Base-by-base conservation (phyloP, 2,329 filamentous ascomycete genomes). In the Gaeumannomyces sp. region DNA sequence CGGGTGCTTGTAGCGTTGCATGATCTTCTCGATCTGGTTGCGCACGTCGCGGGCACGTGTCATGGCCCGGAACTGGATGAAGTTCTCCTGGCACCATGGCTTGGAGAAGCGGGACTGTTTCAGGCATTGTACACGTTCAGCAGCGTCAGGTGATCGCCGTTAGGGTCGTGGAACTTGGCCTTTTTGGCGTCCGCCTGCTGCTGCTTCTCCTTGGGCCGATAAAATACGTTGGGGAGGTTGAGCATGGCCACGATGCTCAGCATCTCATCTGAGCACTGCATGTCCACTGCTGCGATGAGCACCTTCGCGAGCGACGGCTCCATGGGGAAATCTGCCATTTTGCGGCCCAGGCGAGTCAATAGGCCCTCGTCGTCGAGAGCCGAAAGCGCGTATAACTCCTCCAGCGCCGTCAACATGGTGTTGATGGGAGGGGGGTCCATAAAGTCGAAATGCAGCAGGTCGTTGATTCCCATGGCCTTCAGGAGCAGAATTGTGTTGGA, bases 261-360 rank as follows among this genome's bases (percentile, higher is more conserved):
- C 72, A 98, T 88, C 76, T 99, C 95, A 31, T 99, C 95, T 0
- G 92, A 93, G 76, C 96, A 99, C 33, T 89, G 85, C 69, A 96
- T 85, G 60, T 97, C 91, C 92, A 92, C 14, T 66, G 69, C 59
- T 8, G 88, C 89, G 68, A 99, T 96, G 1, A 99, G 84, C 0
- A 92, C 89, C 76, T 98, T 99, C 64, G 93, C 91, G 0, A 98
- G 83, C 0, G 92, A 88, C 0, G 95, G 95, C 65, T 98, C 93
- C 92, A 98, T 98, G 0, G 95, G 95, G 75, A 98, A 98, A 73
- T 99, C 94, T 14, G 95, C 93, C 94, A 99, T 98, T 75, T 97
- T 96, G 60, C 95, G 87, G 10, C 95, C 95, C 1, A 97, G 83
- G 8, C 95, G 88, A 0, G 95, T 99, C 2, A 99, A 80, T 0